phyloP scores from a whole-genome alignment of 2,329 filamentous ascomycete species.

The Pseudogymnoascus pannorum region DNA sequence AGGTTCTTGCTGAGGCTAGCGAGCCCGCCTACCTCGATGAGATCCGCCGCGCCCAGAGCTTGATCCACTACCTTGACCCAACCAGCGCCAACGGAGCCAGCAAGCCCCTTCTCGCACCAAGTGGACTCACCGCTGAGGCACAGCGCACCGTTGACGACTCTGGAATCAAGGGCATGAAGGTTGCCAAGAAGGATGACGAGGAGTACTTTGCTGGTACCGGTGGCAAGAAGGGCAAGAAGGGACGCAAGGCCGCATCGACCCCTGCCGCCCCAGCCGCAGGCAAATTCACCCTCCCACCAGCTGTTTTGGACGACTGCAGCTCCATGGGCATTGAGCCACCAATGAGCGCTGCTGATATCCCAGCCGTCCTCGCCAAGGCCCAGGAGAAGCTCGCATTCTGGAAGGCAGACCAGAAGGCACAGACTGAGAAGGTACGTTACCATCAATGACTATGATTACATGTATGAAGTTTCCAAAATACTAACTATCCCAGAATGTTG shows the following conservation, averaged over 20 bases:
- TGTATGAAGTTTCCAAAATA: constrained; percentile 18
- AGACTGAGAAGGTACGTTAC: constrained; percentile 74
- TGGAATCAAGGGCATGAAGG: constrained; percentile 76
- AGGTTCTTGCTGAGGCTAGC: constrained; percentile 72
- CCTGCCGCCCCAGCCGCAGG: constrained; percentile 40
- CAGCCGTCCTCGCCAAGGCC: constrained; percentile 75
- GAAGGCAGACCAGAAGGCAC: constrained; percentile 81
- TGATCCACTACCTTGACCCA: constrained; percentile 89
- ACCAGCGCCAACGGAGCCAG: constrained; percentile 55
- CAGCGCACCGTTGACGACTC: constrained; percentile 77
- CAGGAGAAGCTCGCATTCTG: constrained; percentile 86
- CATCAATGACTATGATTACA: not conserved
- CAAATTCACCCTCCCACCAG: constrained; percentile 81
- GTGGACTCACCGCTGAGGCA: constrained; percentile 70
- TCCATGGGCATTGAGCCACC: constrained; percentile 83
- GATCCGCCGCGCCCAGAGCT: constrained; percentile 78
- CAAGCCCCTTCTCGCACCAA: constrained; percentile 53
- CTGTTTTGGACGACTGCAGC: constrained; percentile 83
- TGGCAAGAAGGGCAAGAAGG: constrained; percentile 83
- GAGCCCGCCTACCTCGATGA: constrained; percentile 88
- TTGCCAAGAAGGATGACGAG: constrained; percentile 84
- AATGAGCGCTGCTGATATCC: constrained; percentile 76
- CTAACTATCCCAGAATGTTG: constrained; percentile 67
- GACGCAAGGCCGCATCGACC: constrained; percentile 57
- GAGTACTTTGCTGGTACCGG: constrained; percentile 70